Conservation (phyloP, 1,284 basidiomycete genomes). For the Singerocomus rubriflavus region DNA sequence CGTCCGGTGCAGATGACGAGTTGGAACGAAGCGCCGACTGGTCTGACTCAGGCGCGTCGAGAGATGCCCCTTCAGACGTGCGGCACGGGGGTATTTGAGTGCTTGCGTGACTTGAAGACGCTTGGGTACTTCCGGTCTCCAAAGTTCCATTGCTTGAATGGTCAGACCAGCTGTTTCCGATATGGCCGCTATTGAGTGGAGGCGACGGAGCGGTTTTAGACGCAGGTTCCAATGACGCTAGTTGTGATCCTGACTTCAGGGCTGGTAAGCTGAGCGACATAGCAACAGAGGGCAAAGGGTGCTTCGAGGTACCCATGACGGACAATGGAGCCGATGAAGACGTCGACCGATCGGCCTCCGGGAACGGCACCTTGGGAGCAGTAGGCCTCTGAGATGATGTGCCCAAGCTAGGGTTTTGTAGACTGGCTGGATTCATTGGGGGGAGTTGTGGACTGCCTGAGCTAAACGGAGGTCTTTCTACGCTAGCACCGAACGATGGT, state of each 20-base stretch:
- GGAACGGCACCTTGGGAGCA: slow-evolving; percentile 6
- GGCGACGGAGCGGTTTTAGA: slow-evolving; percentile 13
- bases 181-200: not conserved
- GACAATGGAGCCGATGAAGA: slow-evolving; percentile 10
- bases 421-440: slow-evolving; percentile 9
- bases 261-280: slow-evolving; percentile 17
- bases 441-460: slow-evolving; percentile 17
- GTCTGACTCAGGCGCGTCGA: slow-evolving; percentile 9
- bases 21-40: slow-evolving; percentile 17
- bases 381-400: slow-evolving; percentile 15
- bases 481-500: slow-evolving; percentile 11
- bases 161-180: slow-evolving; percentile 11
- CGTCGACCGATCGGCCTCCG: slow-evolving; percentile 18
- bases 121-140: slow-evolving; percentile 11
- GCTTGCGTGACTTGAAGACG: slow-evolving; percentile 9
- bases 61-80: slow-evolving; percentile 5
- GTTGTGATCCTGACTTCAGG: slow-evolving; percentile 10
- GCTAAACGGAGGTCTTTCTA: slow-evolving; percentile 15
- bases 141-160: slow-evolving; percentile 18
- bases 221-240: slow-evolving; percentile 5
- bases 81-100: slow-evolving; percentile 7
- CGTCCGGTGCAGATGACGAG: slow-evolving; percentile 7
- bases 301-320: slow-evolving; percentile 5
- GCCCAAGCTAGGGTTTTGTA: slow-evolving; percentile 16
- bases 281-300: slow-evolving; percentile 11